Evolutionary conservation across 345 rosid genomes (phyloP).

Genomic region (Raphanus raphanistrum): DNA sequence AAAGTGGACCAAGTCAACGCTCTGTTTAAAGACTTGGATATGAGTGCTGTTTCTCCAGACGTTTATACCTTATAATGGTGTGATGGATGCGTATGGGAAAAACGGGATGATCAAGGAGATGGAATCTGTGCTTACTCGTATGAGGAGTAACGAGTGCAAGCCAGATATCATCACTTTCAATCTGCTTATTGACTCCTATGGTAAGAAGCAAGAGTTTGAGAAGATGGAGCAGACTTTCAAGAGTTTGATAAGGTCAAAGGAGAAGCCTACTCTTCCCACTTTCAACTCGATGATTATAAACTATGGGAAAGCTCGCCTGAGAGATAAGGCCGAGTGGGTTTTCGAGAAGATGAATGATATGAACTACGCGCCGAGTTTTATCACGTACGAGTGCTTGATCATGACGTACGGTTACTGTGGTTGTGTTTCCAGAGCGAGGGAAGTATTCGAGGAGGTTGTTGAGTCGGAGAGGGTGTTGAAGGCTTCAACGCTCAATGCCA

Average conservation of each 20-base stretch:
- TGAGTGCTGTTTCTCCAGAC: slow-evolving; percentile 66
- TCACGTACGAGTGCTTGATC: slow-evolving; percentile 84
- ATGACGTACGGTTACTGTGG: slow-evolving; percentile 78
- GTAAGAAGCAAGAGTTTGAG: slow-evolving; percentile 80
- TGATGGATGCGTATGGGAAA: slow-evolving; percentile 96
- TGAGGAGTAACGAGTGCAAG: slow-evolving; percentile 73
- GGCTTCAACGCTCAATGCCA: slow-evolving; percentile 70
- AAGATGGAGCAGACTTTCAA: slow-evolving; percentile 94
- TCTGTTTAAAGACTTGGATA: slow-evolving; percentile 71
- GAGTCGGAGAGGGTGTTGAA: slow-evolving; percentile 57
- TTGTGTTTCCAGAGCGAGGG: slow-evolving; percentile 68
- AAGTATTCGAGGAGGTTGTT: slow-evolving; percentile 59
- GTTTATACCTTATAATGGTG: slow-evolving; percentile 80
- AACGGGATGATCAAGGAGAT: slow-evolving; percentile 87
- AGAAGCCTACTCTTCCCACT: slow-evolving; percentile 77
- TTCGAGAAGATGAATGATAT: slow-evolving; percentile 64
- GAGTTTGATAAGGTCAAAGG: slow-evolving; percentile 76
- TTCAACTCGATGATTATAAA: slow-evolving; percentile 87
- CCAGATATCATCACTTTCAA: slow-evolving; percentile 84
- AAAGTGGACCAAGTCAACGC: slow-evolving; percentile 68
- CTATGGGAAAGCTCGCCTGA: slow-evolving; percentile 81
- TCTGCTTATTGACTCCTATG: slow-evolving; percentile 76
- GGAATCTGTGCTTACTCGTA: slow-evolving; percentile 76
- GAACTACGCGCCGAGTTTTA: slow-evolving; percentile 64
- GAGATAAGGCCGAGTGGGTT: slow-evolving; percentile 66